phyloP scores from a whole-genome alignment of 2,329 filamentous ascomycete genomes.

The Aspergillus quadricinctus region DNA sequence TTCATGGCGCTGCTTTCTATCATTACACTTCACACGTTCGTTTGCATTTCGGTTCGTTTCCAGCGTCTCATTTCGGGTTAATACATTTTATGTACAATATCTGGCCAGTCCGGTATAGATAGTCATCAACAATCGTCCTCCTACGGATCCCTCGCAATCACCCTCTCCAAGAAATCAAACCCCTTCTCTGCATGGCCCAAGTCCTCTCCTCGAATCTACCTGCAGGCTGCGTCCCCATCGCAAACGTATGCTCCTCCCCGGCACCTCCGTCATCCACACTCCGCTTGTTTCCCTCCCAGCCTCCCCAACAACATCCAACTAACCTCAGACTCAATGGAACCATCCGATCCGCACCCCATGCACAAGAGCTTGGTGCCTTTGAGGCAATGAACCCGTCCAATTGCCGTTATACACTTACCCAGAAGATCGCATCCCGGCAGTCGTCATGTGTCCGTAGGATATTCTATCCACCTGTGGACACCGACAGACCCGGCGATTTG shows the following conservation, averaged over 20 bases:
- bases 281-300: slow-evolving; percentile 27
- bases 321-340: slow-evolving; percentile 35
- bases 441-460: too few relatives aligned
- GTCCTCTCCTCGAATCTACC: slow-evolving; percentile 33
- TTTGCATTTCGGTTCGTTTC: not conserved
- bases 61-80: not conserved
- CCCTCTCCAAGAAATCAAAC: slow-evolving; percentile 40
- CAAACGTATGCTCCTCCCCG: slow-evolving; percentile 45
- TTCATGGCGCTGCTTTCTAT: not conserved
- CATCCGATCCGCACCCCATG: slow-evolving; percentile 40
- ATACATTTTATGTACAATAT: not conserved
- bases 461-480: too few relatives aligned
- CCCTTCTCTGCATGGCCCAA: slow-evolving; percentile 35
- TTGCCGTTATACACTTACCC: too few relatives aligned
- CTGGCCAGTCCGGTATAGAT: not conserved
- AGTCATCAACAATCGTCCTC: not conserved
- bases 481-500: too few relatives aligned
- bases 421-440: too few relatives aligned
- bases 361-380: too few relatives aligned
- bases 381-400: too few relatives aligned
- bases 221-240: slow-evolving; percentile 40
- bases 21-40: not conserved
- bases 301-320: slow-evolving; percentile 29
- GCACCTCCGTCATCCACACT: slow-evolving; percentile 36
- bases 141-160: slow-evolving; percentile 11